These are phyloP conservation scores for Agrocybe praecox DNA, from an alignment of 768 basidiomycete species.

Conservation along the genomic window DNA sequence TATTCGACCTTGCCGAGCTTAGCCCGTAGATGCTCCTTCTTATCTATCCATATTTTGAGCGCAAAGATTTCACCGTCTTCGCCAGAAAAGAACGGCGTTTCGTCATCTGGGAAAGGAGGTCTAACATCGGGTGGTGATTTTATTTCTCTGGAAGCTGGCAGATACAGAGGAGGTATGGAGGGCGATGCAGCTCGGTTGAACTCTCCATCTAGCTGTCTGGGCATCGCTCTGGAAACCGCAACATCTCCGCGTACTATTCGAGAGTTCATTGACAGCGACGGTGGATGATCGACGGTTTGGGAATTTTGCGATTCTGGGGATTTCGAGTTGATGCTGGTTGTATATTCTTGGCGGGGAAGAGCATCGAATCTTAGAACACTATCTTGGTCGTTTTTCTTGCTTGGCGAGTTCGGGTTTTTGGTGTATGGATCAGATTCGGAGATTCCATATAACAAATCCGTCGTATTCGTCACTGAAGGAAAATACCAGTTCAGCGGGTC, in stretches of 20 bases:
- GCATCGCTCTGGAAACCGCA: background rate
- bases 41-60: constrained; percentile 5
- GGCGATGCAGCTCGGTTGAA: no score
- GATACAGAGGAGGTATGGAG: no score
- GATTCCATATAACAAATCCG: no score
- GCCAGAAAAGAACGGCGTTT: constrained; percentile 1
- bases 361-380: no score
- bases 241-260: background rate
- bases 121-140: background rate
- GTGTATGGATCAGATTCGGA: no score
- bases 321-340: background rate
- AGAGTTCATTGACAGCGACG: background rate
- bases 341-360: no score
- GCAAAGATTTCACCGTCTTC: constrained; percentile 5
- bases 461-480: no score
- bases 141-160: no score
- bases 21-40: background rate
- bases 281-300: background rate
- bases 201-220: no score
- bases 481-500: no score
- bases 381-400: no score
- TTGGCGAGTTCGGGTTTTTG: no score
- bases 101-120: background rate
- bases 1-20: background rate
- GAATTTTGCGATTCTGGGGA: background rate